Evolutionary conservation across 192 early-diverging fungal genomes (phyloP), one percentile per base, ranked within the genome.

Genomic region (Diversispora epigaea): DNA sequence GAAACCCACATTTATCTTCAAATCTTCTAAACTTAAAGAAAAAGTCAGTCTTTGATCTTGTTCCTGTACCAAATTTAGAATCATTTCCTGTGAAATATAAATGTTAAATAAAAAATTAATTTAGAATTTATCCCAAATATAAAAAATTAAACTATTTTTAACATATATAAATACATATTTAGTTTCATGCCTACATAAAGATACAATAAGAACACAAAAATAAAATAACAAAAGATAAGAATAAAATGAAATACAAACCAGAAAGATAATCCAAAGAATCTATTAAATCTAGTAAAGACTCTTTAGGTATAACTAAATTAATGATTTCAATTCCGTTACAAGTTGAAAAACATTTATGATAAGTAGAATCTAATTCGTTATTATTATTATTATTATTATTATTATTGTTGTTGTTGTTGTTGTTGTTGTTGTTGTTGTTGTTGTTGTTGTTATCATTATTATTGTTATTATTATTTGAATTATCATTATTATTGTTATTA

Each of bases 251-350:
- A 17, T 41, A 64, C 62, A 8, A 64, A 64, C 62, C 62, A 64
- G 62, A 4, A 43, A 64, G 62, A 64, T 12, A 7, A 64, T 64
- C 62, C 62, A 64, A 64, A 17, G 62, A 32, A n/a, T 64, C 62
- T 40, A 64, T 41, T 8, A 64, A 64, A 7, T 64, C 62, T 17
- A 64, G 41, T 40, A 64, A 15, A 40, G 40, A 32, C 15, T 43
- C 17, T 64, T 40, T 41, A 41, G 62, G 62, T 40, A 41, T 8
- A 12, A 17, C 41, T 64, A 64, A 64, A 64, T 64, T 41, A 41
- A 64, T 64, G 5, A 64, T 41, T 64, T 64, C 62, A n/a, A 64
- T 40, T 41, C 39, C 62, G 41, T 64, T 64, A 64, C 62, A 41
- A 64, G 32, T 54, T 54, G 10, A 14, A 54, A 4, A 4, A 54